Evolutionary conservation across 176 grass and related monocot genomes (phyloP), one percentile per base, ranked within the genome.

Genomic region (Phoenix roebelenii): DNA sequence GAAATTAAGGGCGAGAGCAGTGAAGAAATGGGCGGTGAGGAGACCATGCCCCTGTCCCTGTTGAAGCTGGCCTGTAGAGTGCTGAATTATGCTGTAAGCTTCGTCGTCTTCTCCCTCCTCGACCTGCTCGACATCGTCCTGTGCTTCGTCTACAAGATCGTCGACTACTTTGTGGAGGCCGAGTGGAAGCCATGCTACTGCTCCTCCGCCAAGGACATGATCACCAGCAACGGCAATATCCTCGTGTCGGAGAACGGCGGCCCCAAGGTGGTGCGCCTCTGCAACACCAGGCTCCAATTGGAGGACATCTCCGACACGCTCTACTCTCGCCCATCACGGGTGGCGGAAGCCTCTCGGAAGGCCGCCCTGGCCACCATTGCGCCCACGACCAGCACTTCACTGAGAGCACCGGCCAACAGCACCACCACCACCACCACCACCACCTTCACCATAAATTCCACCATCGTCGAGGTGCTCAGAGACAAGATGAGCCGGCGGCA

Each of bases 141-240:
- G 58, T 97, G 92, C 75, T 17, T 85, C 3, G 92, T 91, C 23
- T 97, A 91, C 81, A 97, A 97, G 78, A 28, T 97, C 17, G 75
- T 91, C 17, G 92, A 97, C 55, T 91, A 97, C 57, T 75, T 78
- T 16, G 72, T 85, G 25, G 86, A 97, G 69, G 76, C 86, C 2
- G 87, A 97, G 77, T 91, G 92, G 92, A 97, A 85, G 83, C 55
- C 83, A 9, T 97, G 92, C 74, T 97, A 97, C 81, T 97, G 92
- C 80, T 63, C 80, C 0, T 60, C 86, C 1, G 65, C 10, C 18
- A 72, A 49, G 6, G 64, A 6, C 59, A 59, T 16, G 76, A 30
- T 51, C 7, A 20, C 0, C 6, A 15, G 24, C 17, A 63, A 55
- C 28, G 60, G 69, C 9, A 54, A 30, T 22, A 65, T 85, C 32